phyloP scores from a whole-genome alignment of 345 rosid genomes.

The Rhizophora mangle region DNA sequence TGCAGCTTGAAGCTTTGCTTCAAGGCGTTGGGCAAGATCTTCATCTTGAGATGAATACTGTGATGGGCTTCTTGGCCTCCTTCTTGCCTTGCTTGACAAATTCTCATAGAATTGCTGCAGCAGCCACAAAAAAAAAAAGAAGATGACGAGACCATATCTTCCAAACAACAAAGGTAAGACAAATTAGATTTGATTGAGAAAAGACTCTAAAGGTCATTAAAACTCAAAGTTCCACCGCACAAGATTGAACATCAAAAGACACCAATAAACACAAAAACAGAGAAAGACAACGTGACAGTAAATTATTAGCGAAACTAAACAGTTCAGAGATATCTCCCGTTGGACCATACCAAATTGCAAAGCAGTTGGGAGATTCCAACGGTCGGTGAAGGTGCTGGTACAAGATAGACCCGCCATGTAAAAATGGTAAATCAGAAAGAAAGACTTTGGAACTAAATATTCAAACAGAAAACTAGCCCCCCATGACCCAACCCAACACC shows the following conservation, averaged over 20 bases:
- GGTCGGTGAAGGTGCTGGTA: neutral
- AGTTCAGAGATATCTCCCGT: neutral
- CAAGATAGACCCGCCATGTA: neutral
- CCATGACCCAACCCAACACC: too few species aligned
- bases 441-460: neutral
- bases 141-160: neutral
- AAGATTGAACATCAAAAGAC: too few species aligned
- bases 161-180: too few species aligned
- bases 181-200: too few species aligned
- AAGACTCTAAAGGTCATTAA: too few species aligned
- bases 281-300: too few species aligned
- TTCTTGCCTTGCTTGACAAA: conserved; percentile 80
- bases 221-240: too few species aligned
- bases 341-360: neutral
- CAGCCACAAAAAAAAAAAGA: neutral
- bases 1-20: conserved; percentile 92
- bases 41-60: conserved; percentile 67
- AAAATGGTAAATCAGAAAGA: neutral
- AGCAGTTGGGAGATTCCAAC: neutral
- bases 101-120: conserved; percentile 83
- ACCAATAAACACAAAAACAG: too few species aligned
- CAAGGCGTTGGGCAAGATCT: conserved; percentile 90
- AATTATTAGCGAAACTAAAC: too few species aligned
- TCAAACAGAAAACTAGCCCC: neutral
- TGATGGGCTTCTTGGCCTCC: conserved; percentile 78